These are phyloP conservation scores for Lentinula detonsa DNA, from an alignment of 768 basidiomycete species.

Conservation along the genomic window DNA sequence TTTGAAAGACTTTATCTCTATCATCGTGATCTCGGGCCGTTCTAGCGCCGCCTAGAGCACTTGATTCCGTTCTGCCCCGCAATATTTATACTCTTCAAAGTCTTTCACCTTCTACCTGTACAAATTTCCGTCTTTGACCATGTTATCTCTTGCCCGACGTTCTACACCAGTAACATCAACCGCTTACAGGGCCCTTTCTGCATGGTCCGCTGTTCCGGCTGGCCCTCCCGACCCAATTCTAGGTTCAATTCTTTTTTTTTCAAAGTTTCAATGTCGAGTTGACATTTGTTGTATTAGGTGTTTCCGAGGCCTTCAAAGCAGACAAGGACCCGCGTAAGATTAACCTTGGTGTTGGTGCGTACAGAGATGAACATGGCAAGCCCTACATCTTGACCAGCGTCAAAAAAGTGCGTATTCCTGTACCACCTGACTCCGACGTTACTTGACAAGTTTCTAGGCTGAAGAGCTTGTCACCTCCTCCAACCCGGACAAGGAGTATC, in stretches of 20 bases:
- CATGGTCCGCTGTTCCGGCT: conserved; percentile 77
- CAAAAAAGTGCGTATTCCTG: conserved; percentile 53
- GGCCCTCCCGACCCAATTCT: conserved; percentile 94
- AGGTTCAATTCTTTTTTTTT: conserved; percentile 38
- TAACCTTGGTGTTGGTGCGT: conserved; percentile 96
- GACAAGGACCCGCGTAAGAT: conserved; percentile 91
- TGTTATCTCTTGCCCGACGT: conserved; percentile 43
- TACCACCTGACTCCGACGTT: not conserved
- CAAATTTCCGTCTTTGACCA: conserved; percentile 30
- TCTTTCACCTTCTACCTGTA: conserved; percentile 21
- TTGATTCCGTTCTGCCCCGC: conserved; percentile 19
- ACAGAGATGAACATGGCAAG: conserved; percentile 91
- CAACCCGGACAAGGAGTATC: conserved; percentile 88
- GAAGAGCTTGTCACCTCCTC: conserved; percentile 64
- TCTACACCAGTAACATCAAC: conserved; percentile 28
- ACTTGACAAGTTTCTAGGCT: conserved; percentile 40
- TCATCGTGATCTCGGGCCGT: not conserved
- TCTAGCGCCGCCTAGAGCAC: not conserved
- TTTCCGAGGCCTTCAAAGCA: conserved; percentile 95
- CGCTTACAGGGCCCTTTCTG: conserved; percentile 49
- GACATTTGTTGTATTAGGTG: conserved; percentile 24
- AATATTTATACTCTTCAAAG: conserved; percentile 6
- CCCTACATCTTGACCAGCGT: conserved; percentile 90
- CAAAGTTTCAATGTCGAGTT: conserved; percentile 8
- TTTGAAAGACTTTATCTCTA: not conserved